A percentile compares a stretch with the other conserved stretches of the same genome.
Evolutionary conservation across 1,139 yeast species (phyloP).

Genomic region (Lodderomyces parapsilosis): DNA sequence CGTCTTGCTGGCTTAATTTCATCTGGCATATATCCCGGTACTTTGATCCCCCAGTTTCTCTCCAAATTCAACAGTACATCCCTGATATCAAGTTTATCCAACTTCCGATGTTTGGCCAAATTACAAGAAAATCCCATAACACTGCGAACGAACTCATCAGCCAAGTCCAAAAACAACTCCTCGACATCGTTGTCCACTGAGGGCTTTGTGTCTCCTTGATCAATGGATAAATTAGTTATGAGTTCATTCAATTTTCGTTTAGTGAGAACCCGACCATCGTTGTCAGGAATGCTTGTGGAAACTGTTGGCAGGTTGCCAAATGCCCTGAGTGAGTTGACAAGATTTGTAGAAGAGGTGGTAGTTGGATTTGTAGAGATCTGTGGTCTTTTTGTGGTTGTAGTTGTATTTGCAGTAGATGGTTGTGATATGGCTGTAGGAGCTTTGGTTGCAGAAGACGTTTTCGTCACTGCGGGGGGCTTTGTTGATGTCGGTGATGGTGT

Average conservation of each 20-base stretch:
- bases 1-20: slow-evolving; percentile 83
- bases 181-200: slow-evolving; percentile 96
- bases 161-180: slow-evolving; percentile 82
- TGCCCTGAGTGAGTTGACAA: slow-evolving; percentile 1
- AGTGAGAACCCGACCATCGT: slow-evolving; percentile 78
- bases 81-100: slow-evolving; percentile 82
- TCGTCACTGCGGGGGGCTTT: slow-evolving; percentile 8
- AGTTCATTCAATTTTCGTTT: slow-evolving; percentile 86
- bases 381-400: slow-evolving; percentile 8
- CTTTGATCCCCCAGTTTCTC: slow-evolving; percentile 90
- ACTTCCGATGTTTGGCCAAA: slow-evolving; percentile 89
- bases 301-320: slow-evolving; percentile 10
- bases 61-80: slow-evolving; percentile 92
- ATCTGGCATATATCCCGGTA: slow-evolving; percentile 92
- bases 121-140: slow-evolving; percentile 93
- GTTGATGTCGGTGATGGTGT: background rate
- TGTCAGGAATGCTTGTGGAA: slow-evolving; percentile 37
- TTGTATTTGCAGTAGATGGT: slow-evolving; percentile 11
- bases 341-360: slow-evolving; percentile 3
- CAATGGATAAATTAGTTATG: slow-evolving; percentile 77
- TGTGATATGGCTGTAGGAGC: slow-evolving; percentile 12
- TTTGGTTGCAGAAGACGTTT: slow-evolving; percentile 9
- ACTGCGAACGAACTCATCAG: slow-evolving; percentile 90
- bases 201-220: slow-evolving; percentile 86
- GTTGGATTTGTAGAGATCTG: background rate